Conservation (phyloP, 2,329 filamentous ascomycete species). For the Reticulascus tulasneorum region DNA sequence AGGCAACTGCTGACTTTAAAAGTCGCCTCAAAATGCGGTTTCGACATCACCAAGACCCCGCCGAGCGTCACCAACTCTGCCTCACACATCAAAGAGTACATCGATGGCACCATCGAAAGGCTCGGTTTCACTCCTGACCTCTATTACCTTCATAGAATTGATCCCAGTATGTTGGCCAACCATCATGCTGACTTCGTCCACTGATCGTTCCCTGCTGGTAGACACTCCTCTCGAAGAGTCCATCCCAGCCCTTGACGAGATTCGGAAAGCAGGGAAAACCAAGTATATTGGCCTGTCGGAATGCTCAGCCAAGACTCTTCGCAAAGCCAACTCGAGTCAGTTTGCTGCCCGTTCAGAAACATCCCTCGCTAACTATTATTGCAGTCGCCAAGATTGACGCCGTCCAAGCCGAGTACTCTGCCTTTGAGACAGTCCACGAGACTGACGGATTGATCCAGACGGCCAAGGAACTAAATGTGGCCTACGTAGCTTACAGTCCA, state of each 20-base stretch:
- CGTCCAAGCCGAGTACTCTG: slow-evolving; percentile 41
- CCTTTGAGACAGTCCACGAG: slow-evolving; percentile 19
- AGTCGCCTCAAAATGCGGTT: slow-evolving; percentile 47
- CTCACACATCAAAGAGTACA: slow-evolving; percentile 41
- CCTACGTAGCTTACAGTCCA: slow-evolving; percentile 42
- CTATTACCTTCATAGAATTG: slow-evolving; percentile 41
- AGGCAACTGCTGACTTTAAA: neutral
- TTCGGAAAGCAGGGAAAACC: slow-evolving; percentile 41
- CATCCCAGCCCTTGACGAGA: slow-evolving; percentile 40
- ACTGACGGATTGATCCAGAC: slow-evolving; percentile 32
- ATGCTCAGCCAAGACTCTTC: slow-evolving; percentile 39
- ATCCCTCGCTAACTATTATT: neutral
- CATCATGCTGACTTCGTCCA: neutral
- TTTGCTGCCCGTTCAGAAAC: neutral
- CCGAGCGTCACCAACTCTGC: slow-evolving; percentile 40
- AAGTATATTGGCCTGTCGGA: slow-evolving; percentile 46
- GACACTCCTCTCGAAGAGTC: slow-evolving; percentile 42
- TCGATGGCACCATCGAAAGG: slow-evolving; percentile 44
- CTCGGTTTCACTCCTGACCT: slow-evolving; percentile 43
- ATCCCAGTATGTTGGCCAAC: slow-evolving; percentile 33
- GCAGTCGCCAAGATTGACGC: slow-evolving; percentile 43
- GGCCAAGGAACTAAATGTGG: slow-evolving; percentile 33
- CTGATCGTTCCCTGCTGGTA: slow-evolving; percentile 6
- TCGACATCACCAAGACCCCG: slow-evolving; percentile 33
- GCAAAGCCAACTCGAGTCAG: slow-evolving; percentile 39